A percentile compares a stretch with the other conserved stretches of the same genome.
These are phyloP conservation scores for Calonectria pauciramosa DNA, from an alignment of 2,329 filamentous ascomycete genomes.

Conservation along the genomic window DNA sequence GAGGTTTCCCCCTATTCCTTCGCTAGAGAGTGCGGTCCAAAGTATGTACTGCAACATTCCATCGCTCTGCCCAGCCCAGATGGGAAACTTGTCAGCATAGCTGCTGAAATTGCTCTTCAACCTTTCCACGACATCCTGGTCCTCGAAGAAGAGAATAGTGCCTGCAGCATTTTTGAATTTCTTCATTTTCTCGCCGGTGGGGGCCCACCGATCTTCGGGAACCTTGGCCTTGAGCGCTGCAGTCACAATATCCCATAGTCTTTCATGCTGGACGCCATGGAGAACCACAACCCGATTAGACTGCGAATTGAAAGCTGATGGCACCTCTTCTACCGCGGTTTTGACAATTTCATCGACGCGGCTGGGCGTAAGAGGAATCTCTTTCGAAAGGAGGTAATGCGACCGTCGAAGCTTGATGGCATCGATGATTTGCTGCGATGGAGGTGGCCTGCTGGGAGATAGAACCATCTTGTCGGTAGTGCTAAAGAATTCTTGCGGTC, in stretches of 20 bases:
- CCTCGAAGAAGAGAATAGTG: slow-evolving; percentile 26
- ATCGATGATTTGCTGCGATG: background rate
- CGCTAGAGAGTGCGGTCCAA: slow-evolving; percentile 25
- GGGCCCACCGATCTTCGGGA: background rate
- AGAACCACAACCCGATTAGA: slow-evolving; percentile 27
- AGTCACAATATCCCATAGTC: slow-evolving; percentile 29
- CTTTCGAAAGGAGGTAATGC: slow-evolving; percentile 6
- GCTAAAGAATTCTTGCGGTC: no score
- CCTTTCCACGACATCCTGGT: slow-evolving; percentile 22
- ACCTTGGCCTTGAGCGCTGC: slow-evolving; percentile 23
- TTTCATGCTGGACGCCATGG: slow-evolving; percentile 15
- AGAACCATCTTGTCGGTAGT: background rate
- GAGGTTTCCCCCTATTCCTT: slow-evolving; percentile 30
- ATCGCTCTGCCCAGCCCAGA: slow-evolving; percentile 20
- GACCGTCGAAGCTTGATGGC: slow-evolving; percentile 3
- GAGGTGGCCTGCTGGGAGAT: background rate
- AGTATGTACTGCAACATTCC: slow-evolving; percentile 29
- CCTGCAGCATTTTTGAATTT: background rate
- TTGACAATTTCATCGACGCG: background rate
- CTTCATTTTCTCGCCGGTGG: slow-evolving; percentile 19
- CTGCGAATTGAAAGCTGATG: slow-evolving; percentile 28
- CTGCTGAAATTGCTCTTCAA: background rate
- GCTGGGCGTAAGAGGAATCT: background rate
- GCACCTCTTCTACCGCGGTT: background rate
- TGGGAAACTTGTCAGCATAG: background rate